Evolutionary conservation across 2,329 filamentous ascomycete genomes (phyloP).

Genomic region (Cytospora chrysosperma): DNA sequence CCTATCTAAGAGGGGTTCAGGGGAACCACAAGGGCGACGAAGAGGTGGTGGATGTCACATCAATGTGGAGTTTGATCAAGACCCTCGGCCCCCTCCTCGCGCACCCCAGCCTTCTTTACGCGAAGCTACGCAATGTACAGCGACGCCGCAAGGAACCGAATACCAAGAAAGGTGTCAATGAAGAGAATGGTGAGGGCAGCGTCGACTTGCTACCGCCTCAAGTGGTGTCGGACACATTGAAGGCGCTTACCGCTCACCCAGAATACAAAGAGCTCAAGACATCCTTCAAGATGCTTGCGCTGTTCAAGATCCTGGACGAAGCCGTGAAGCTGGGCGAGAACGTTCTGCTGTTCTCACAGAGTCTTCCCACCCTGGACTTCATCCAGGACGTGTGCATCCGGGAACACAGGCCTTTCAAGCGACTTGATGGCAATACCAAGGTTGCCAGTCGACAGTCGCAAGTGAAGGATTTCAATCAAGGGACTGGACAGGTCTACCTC

Average conservation of each 20-base stretch:
- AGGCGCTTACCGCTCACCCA: slow-evolving; percentile 40
- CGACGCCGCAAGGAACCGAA: neutral
- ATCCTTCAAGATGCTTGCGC: slow-evolving; percentile 67
- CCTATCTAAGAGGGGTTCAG: slow-evolving; percentile 32
- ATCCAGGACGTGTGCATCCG: slow-evolving; percentile 57
- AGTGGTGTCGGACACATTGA: slow-evolving; percentile 33
- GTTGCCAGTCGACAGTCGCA: slow-evolving; percentile 58
- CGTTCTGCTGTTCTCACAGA: slow-evolving; percentile 77
- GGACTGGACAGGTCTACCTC: slow-evolving; percentile 61
- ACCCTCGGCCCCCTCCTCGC: slow-evolving; percentile 50
- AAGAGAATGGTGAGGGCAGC: slow-evolving; percentile 18
- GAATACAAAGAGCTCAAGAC: slow-evolving; percentile 44
- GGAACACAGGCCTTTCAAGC: slow-evolving; percentile 45
- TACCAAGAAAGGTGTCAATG: neutral
- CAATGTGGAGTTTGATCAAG: slow-evolving; percentile 39
- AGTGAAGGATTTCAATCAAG: slow-evolving; percentile 68
- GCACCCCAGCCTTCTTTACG: slow-evolving; percentile 50
- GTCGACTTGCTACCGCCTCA: slow-evolving; percentile 31
- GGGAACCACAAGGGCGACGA: neutral
- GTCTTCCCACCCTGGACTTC: slow-evolving; percentile 67
- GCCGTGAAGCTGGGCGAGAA: slow-evolving; percentile 66
- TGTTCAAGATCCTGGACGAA: slow-evolving; percentile 68
- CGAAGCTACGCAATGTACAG: slow-evolving; percentile 34
- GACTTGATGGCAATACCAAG: slow-evolving; percentile 67
- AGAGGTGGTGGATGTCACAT: neutral